Evolutionary conservation across 192 early-diverging fungal species (phyloP).

Genomic region (Lunasporangiospora selenospora): DNA sequence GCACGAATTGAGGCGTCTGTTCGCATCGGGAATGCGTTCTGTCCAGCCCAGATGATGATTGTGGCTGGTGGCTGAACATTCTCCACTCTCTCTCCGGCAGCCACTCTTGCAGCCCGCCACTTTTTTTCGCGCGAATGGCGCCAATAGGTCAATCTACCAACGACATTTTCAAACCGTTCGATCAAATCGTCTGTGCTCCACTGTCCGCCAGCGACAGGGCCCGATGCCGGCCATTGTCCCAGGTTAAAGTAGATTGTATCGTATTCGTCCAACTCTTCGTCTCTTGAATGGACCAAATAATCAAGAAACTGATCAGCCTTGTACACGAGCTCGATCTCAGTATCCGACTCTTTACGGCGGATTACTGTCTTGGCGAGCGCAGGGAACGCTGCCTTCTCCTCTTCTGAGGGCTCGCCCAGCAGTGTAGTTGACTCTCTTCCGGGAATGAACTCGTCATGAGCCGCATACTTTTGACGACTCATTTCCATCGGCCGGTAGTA

Average conservation of each 20-base stretch:
- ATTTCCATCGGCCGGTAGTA: constrained; percentile 26
- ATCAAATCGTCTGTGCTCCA: constrained; percentile 24
- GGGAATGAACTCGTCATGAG: constrained; percentile 20
- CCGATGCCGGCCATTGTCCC: constrained; percentile 37
- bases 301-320: constrained; percentile 34
- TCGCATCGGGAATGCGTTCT: constrained; percentile 37
- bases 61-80: constrained; percentile 1
- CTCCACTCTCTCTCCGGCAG: background rate
- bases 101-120: background rate
- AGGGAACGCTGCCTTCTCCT: background rate
- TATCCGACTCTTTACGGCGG: constrained; percentile 1
- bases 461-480: background rate
- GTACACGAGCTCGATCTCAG: constrained; percentile 24
- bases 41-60: constrained; percentile 31
- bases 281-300: constrained; percentile 8
- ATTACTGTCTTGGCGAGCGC: background rate
- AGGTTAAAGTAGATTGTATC: constrained; percentile 30
- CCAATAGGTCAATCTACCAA: constrained; percentile 20
- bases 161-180: constrained; percentile 20
- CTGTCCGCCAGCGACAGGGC: constrained; percentile 28
- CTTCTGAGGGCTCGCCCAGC: background rate
- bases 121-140: constrained; percentile 5
- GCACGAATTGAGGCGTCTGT: constrained; percentile 11
- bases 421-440: background rate
- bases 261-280: constrained; percentile 17